Percentiles rank a stretch among this genome's conserved stretches.
These are phyloP conservation scores for Phytopythium vexans DNA, from an alignment of 352 stramenopile genomes.

Conservation along the genomic window DNA sequence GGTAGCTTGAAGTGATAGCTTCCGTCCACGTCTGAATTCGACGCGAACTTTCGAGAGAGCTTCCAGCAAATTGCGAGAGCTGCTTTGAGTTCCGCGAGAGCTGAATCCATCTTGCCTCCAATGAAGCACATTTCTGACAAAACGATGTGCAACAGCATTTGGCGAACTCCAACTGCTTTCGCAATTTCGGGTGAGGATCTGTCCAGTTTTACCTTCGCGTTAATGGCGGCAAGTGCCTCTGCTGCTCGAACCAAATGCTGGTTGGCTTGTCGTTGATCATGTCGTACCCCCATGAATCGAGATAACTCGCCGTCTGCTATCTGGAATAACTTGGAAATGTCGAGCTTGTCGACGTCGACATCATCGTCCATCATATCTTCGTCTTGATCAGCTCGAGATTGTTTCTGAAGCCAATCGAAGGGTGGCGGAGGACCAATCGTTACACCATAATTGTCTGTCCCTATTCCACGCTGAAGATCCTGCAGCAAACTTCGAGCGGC, in stretches of 20 bases:
- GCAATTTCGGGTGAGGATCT: slow-evolving; percentile 2
- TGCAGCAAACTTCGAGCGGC: slow-evolving; percentile 32
- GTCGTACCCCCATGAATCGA: slow-evolving; percentile 2
- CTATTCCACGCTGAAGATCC: slow-evolving; percentile 12
- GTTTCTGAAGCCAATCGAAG: slow-evolving; percentile 19
- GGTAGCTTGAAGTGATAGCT: slow-evolving; percentile 36
- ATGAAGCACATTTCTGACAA: slow-evolving; percentile 56
- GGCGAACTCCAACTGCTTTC: slow-evolving; percentile 49
- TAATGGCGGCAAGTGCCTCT: slow-evolving; percentile 6
- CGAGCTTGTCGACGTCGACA: not conserved
- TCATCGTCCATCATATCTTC: not conserved
- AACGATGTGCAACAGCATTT: slow-evolving; percentile 45
- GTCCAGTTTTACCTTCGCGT: slow-evolving; percentile 1
- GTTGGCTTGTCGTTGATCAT: slow-evolving; percentile 13
- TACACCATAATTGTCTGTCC: not conserved
- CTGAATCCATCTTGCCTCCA: slow-evolving; percentile 30
- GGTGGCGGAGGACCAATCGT: slow-evolving; percentile 16
- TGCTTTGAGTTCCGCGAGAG: slow-evolving; percentile 55
- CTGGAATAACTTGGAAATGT: slow-evolving; percentile 15
- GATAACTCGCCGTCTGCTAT: slow-evolving; percentile 32
- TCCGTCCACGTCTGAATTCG: slow-evolving; percentile 7
- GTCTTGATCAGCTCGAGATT: slow-evolving; percentile 2
- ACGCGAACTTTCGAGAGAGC: slow-evolving; percentile 43
- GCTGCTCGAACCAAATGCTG: slow-evolving; percentile 20
- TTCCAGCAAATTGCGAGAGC: slow-evolving; percentile 71